These are phyloP conservation scores for Escallonia rubra DNA, from an alignment of 129 eudicot species.

Conservation along the genomic window DNA sequence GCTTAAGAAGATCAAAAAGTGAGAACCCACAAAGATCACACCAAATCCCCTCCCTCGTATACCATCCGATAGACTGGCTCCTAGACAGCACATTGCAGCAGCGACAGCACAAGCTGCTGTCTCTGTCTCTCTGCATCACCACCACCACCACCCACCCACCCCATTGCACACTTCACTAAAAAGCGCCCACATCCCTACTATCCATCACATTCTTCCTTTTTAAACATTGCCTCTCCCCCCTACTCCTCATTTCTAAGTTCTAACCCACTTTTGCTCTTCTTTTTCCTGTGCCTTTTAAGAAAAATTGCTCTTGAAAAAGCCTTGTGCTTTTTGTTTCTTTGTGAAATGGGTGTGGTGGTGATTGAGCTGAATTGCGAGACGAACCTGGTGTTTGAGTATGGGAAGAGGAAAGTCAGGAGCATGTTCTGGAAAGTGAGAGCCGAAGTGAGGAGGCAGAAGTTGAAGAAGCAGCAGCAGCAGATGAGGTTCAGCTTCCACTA, in stretches of 20 bases:
- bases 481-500: slow-evolving; percentile 19
- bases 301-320: not conserved
- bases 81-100: not conserved
- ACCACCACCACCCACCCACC: not conserved
- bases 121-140: not conserved
- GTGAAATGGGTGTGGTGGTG: slow-evolving; percentile 8
- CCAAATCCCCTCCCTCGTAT: not conserved
- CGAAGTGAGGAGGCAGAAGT: slow-evolving; percentile 6
- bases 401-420: slow-evolving; percentile 20
- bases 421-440: slow-evolving; percentile 21
- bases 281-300: not conserved
- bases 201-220: not conserved
- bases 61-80: not conserved
- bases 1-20: too few relatives aligned
- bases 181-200: not conserved
- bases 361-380: slow-evolving; percentile 19
- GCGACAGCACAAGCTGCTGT: not conserved
- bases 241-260: not conserved
- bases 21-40: not conserved
- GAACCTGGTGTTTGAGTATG: slow-evolving; percentile 10
- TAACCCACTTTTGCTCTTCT: not conserved
- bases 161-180: not conserved
- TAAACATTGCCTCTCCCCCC: not conserved
- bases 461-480: slow-evolving; percentile 7
- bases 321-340: not conserved